Percentiles rank a stretch among this genome's conserved stretches.
phyloP scores from a whole-genome alignment of 495 filamentous ascomycete species.

The Emericellopsis terricola region DNA sequence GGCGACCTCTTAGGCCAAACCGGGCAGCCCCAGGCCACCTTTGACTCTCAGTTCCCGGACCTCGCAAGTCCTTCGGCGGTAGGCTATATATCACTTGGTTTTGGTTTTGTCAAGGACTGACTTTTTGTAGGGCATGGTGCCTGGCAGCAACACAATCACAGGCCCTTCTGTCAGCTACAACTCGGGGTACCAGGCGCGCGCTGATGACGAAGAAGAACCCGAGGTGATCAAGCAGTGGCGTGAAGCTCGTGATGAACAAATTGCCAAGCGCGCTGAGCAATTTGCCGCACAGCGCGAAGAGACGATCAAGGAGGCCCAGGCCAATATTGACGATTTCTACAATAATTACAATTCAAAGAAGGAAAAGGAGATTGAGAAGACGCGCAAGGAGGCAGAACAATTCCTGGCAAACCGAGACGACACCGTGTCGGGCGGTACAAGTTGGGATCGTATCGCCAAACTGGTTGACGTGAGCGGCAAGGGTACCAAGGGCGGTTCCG shows the following conservation, averaged over 20 bases:
- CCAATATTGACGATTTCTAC: conserved; percentile 96
- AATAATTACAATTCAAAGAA: conserved; percentile 97
- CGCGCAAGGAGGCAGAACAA: conserved; percentile 81
- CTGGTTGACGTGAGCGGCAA: conserved; percentile 93
- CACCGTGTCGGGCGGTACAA: conserved; percentile 81
- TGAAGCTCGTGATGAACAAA: conserved; percentile 60
- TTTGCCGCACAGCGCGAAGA: conserved; percentile 60
- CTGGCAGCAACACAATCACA: conserved; percentile 77
- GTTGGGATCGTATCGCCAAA: conserved; percentile 97
- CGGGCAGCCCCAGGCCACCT: conserved; percentile 37
- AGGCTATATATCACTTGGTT: neutral
- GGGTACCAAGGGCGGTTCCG: conserved; percentile 64
- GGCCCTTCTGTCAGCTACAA: conserved; percentile 49
- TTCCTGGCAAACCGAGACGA: conserved; percentile 80
- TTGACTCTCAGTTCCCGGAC: conserved; percentile 77
- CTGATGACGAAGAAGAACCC: conserved; percentile 58
- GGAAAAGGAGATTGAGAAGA: conserved; percentile 74
- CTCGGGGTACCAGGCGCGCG: conserved; percentile 39
- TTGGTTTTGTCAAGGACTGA: neutral
- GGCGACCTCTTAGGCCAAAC: conserved; percentile 61
- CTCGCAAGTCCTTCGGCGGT: conserved; percentile 37
- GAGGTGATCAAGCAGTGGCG: conserved; percentile 87
- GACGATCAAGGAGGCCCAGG: conserved; percentile 68
- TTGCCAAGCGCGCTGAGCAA: conserved; percentile 59
- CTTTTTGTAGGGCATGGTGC: neutral